A percentile compares a stretch with the other conserved stretches of the same genome.
Evolutionary conservation across 108 stramenopile genomes (phyloP).

Genomic region (Cyclotella cryptica): DNA sequence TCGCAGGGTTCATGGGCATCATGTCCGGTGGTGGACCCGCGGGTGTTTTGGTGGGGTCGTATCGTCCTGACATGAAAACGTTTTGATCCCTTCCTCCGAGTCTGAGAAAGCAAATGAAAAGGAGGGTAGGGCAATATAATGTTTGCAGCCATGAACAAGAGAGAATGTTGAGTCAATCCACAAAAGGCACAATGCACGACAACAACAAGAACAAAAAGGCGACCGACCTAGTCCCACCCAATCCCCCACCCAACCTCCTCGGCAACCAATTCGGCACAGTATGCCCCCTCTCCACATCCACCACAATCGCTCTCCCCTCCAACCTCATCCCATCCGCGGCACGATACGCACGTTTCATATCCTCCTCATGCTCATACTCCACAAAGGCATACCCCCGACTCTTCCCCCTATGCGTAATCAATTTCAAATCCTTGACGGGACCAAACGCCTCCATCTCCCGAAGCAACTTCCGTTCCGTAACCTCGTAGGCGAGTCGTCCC

Average conservation of each 20-base stretch:
- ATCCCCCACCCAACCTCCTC: slow-evolving; percentile 88
- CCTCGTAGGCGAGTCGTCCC: slow-evolving; percentile 93
- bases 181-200: too few relatives aligned
- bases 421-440: slow-evolving; percentile 84
- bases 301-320: slow-evolving; percentile 89
- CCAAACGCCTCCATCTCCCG: slow-evolving; percentile 95
- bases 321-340: slow-evolving; percentile 92
- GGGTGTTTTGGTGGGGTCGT: slow-evolving; percentile 71
- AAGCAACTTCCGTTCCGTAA: slow-evolving; percentile 93
- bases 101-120: slow-evolving; percentile 12
- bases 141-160: too few relatives aligned
- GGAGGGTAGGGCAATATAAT: neutral
- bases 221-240: slow-evolving; percentile 79
- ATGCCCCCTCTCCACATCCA: slow-evolving; percentile 97
- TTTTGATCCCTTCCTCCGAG: slow-evolving; percentile 79
- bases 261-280: slow-evolving; percentile 96
- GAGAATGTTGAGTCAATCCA: too few relatives aligned
- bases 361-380: slow-evolving; percentile 92
- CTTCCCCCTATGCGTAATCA: slow-evolving; percentile 64
- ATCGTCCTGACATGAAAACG: slow-evolving; percentile 67
- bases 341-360: slow-evolving; percentile 91
- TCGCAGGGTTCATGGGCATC: too few relatives aligned
- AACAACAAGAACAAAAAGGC: too few relatives aligned
- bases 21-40: neutral
- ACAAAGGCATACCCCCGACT: slow-evolving; percentile 95